Evolutionary conservation across 176 grass and related monocot species (phyloP).

Genomic region (Phyllostachys edulis): DNA sequence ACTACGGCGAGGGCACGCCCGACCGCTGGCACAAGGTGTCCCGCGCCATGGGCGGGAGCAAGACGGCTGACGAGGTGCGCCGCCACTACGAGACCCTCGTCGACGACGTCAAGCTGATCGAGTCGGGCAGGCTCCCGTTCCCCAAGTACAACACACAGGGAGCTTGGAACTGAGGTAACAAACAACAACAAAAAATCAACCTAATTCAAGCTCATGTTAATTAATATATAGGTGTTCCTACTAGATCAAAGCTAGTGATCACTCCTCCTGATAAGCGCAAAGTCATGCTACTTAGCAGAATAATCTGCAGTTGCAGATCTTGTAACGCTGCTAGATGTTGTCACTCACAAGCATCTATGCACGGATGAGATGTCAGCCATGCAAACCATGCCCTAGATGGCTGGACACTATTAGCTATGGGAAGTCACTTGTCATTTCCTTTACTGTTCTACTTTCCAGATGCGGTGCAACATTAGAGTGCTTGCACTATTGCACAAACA

Average conservation of each 20-base stretch:
- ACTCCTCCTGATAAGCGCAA: neutral
- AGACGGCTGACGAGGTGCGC: conserved; percentile 77
- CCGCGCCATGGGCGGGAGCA: conserved; percentile 65
- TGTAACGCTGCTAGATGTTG: neutral
- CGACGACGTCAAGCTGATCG: conserved; percentile 58
- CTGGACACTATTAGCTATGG: neutral
- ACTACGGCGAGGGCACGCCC: conserved; percentile 66
- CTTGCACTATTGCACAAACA: conserved; percentile 4
- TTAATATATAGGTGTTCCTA: neutral
- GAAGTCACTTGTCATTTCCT: neutral
- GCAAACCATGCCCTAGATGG: conserved; percentile 25
- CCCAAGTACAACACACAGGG: conserved; percentile 63
- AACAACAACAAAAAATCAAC: neutral
- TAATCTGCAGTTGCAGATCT: neutral
- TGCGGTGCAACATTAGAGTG: conserved; percentile 2
- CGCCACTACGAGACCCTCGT: conserved; percentile 64
- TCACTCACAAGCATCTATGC: neutral
- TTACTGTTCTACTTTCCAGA: neutral
- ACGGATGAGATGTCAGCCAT: neutral
- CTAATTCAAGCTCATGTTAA: neutral
- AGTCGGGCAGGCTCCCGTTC: conserved; percentile 53
- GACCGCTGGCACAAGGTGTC: conserved; percentile 90
- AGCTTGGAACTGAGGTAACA: conserved; percentile 40
- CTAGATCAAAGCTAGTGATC: neutral
- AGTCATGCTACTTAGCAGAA: neutral